A percentile compares a stretch with the other conserved stretches of the same genome.
Evolutionary conservation across 2,329 filamentous ascomycete genomes (phyloP).

Genomic region (Grosmannia huntii): DNA sequence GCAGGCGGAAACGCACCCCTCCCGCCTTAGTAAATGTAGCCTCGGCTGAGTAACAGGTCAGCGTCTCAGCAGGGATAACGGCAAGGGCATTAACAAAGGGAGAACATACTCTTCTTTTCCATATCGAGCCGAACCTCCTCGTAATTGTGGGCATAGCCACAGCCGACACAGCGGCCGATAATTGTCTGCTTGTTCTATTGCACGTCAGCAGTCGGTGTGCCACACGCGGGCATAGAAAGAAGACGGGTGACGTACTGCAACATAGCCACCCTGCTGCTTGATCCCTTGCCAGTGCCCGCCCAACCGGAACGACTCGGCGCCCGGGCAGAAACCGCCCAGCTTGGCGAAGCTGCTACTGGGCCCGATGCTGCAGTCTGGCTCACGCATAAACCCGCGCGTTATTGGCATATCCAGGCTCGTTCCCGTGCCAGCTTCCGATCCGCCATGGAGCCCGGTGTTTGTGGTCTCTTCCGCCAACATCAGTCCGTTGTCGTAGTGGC

Average conservation of each 20-base stretch:
- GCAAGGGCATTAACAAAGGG: background rate
- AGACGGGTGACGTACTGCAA: conserved; percentile 7
- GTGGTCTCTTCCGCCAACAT: conserved; percentile 8
- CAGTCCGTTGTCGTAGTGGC: conserved; percentile 5
- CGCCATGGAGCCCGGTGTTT: background rate
- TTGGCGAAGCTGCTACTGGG: conserved; percentile 22
- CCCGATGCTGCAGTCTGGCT: conserved; percentile 20
- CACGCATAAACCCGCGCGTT: conserved; percentile 10
- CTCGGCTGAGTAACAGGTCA: conserved; percentile 15
- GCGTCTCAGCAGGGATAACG: background rate
- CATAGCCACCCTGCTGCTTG: conserved; percentile 17
- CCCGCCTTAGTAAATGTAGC: conserved; percentile 21
- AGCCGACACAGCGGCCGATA: conserved; percentile 16
- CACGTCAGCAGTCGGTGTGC: conserved; percentile 2
- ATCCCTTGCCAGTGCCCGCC: conserved; percentile 24
- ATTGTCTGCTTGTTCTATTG: conserved; percentile 12
- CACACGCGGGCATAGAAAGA: background rate
- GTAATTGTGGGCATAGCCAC: conserved; percentile 17
- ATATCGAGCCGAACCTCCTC: conserved; percentile 21
- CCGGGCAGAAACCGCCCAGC: conserved; percentile 25
- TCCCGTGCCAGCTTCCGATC: background rate
- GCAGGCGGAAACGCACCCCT: conserved; percentile 24
- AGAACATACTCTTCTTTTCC: conserved; percentile 16
- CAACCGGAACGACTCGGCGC: conserved; percentile 22
- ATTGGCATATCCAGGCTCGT: conserved; percentile 1